phyloP scores from a whole-genome alignment of 805 yeast genomes.

The Kuraishia piskuri region DNA sequence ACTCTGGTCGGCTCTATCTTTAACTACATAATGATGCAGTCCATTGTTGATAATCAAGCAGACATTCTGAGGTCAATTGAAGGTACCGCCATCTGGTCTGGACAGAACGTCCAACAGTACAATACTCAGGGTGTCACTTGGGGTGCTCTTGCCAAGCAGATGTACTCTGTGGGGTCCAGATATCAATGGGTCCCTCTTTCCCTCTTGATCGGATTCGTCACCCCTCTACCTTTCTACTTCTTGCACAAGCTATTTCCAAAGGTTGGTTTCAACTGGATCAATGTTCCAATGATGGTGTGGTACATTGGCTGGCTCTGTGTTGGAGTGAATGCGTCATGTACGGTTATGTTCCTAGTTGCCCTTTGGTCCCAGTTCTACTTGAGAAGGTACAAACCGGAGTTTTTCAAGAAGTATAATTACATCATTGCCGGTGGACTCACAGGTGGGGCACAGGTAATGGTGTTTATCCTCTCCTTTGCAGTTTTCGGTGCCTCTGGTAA shows the following conservation, averaged over 20 bases:
- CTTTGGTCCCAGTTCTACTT: constrained; percentile 16
- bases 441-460: constrained; percentile 32
- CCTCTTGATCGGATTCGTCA: constrained; percentile 46
- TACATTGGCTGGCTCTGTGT: constrained; percentile 62
- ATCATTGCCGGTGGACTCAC: constrained; percentile 40
- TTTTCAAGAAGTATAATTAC: constrained; percentile 36
- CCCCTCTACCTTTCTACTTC: constrained; percentile 32
- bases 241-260: constrained; percentile 25
- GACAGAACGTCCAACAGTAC: constrained; percentile 33
- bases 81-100: constrained; percentile 29
- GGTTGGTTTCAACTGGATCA: constrained; percentile 35
- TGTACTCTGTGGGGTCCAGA: constrained; percentile 38
- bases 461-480: constrained; percentile 22
- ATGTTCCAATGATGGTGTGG: constrained; percentile 61
- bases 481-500: constrained; percentile 23
- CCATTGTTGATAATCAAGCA: constrained; percentile 28
- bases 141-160: constrained; percentile 57
- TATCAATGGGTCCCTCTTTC: constrained; percentile 51
- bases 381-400: constrained; percentile 16
- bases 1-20: constrained; percentile 36
- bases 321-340: constrained; percentile 62
- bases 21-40: constrained; percentile 31
- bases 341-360: constrained; percentile 31
- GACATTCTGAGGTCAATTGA: constrained; percentile 21
- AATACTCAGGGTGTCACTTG: constrained; percentile 52